Evolutionary conservation across 1,284 basidiomycete genomes (phyloP), one percentile per base, ranked within the genome.

Genomic region (Athelia psychrophila): DNA sequence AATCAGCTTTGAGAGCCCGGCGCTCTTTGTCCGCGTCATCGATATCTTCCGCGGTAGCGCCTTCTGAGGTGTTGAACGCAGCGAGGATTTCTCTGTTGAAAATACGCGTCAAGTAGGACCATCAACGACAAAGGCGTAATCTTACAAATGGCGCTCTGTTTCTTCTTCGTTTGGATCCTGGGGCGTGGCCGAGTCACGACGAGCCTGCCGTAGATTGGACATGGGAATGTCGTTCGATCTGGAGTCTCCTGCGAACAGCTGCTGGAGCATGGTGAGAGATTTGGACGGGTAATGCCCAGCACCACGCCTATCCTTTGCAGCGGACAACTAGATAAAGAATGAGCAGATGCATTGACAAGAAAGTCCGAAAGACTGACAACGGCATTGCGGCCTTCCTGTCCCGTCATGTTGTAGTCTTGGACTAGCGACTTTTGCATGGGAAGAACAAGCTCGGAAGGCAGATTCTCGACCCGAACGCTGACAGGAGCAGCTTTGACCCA

Each of bases 1-100:
- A 93, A 58, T 93, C 90, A 0, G 91, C 88, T 63, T 89, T 90
- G 62, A 84, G 83, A 13, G 91, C 91, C n/a, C 86, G 80, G 9
- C 82, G 81, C 66, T 97, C 91, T 52, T 86, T 80, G 36, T 81
- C 56, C 9, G 77, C 78, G 57, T 94, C 88, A 58, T 78, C 74
- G 20, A 78, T 61, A 35, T 84, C 80, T 56, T 83, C 79, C 3
- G 73, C 67, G 9, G 69, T 66, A 9, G 73, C 67, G 1, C 67
- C 69, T 16, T 83, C 80, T n/a, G n/a, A n/a, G 13, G 75, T 72
- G 58, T 83, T 83, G 42, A 88, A 70, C 2, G 78, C 74, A 15
- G 86, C 84, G 32, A 91, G 67, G 3, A 90, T 73, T 49, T 91
- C 87, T 23, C 88, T 90, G 55, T 46, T 27, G 2, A 45, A 3